A percentile compares a stretch with the other conserved stretches of the same genome.
Conservation (phyloP, 495 filamentous ascomycete genomes). For the Amphirosellinia nigrospora region DNA sequence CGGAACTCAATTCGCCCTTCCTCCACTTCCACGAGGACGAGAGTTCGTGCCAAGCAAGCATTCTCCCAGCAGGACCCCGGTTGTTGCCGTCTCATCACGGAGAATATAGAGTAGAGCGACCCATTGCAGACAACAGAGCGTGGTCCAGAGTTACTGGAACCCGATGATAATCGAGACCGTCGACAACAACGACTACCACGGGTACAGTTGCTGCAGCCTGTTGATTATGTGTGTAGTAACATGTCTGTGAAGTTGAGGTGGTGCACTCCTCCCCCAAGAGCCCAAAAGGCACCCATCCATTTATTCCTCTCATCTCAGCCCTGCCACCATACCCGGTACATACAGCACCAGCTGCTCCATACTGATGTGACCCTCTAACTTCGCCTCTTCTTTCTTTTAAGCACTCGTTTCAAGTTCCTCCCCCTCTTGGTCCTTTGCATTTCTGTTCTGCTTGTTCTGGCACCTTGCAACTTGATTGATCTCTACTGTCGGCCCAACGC, state of each 20-base stretch:
- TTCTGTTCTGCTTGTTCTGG: conserved; percentile 1
- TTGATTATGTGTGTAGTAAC: neutral
- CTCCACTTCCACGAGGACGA: conserved; percentile 1
- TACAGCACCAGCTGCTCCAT: conserved; percentile 17
- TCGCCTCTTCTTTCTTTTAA: conserved; percentile 33
- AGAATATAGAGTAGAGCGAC: neutral
- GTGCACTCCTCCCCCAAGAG: neutral
- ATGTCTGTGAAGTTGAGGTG: neutral
- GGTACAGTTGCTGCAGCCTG: neutral
- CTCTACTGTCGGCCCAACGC: neutral
- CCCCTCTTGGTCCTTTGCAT: conserved; percentile 10
- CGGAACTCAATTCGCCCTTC: neutral
- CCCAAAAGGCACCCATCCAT: conserved; percentile 4
- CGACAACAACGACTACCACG: neutral
- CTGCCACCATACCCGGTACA: conserved; percentile 13
- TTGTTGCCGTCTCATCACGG: neutral
- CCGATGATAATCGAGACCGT: neutral
- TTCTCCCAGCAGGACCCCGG: conserved; percentile 1
- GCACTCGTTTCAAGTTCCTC: conserved; percentile 28
- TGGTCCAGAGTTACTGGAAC: neutral
- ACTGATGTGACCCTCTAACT: conserved; percentile 31
- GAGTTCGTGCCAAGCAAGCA: conserved; percentile 12
- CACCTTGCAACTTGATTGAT: neutral
- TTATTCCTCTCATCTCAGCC: conserved; percentile 8
- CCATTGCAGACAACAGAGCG: neutral